These are phyloP conservation scores for Cladorrhinum sp. DNA, from an alignment of 2,329 filamentous ascomycete species.

Conservation along the genomic window DNA sequence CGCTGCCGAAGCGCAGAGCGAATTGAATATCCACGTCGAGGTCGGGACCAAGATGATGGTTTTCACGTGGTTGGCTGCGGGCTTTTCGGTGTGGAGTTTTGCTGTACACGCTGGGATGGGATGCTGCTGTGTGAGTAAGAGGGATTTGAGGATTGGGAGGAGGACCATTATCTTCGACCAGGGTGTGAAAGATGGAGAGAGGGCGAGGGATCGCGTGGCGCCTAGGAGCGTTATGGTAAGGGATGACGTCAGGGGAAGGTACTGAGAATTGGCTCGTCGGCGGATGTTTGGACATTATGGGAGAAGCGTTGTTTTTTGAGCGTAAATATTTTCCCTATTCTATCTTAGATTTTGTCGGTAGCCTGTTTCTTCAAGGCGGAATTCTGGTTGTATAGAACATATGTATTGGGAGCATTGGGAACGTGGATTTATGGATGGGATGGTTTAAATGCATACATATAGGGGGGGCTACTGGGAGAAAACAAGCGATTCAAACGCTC, in stretches of 20 bases:
- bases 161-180: conserved; percentile 22
- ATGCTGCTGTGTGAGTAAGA: conserved; percentile 66
- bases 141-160: conserved; percentile 47
- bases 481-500: too few relatives aligned
- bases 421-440: too few relatives aligned
- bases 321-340: too few relatives aligned
- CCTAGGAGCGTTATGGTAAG: background rate
- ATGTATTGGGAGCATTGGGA: too few relatives aligned
- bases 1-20: conserved; percentile 66
- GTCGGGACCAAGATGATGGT: conserved; percentile 74
- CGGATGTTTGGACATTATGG: too few relatives aligned
- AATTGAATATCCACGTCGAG: conserved; percentile 71
- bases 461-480: too few relatives aligned
- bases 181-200: background rate
- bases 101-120: conserved; percentile 71
- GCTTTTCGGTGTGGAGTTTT: conserved; percentile 65
- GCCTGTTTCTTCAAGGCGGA: too few relatives aligned
- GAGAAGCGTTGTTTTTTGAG: background rate
- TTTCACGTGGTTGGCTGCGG: conserved; percentile 84
- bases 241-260: background rate
- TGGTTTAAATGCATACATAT: too few relatives aligned
- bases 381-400: too few relatives aligned
- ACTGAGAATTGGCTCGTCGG: background rate
- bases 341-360: too few relatives aligned
- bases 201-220: conserved; percentile 11